These are phyloP conservation scores for Suhomyces vadensis DNA, from an alignment of 805 yeast genomes.

Conservation along the genomic window DNA sequence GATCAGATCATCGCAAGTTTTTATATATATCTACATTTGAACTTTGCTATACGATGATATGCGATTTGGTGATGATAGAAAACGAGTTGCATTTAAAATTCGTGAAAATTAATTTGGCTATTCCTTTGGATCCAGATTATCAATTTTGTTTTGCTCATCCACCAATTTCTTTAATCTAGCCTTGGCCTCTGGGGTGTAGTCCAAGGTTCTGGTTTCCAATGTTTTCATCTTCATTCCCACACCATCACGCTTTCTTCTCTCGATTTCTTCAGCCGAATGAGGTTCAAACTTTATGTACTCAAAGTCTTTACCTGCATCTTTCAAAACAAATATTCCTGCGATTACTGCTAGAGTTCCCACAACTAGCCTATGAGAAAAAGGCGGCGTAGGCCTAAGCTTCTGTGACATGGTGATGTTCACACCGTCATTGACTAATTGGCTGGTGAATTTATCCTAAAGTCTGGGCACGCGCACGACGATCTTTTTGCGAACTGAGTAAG, in stretches of 20 bases:
- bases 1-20: too few relatives aligned
- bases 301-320: slow-evolving; percentile 40
- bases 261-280: slow-evolving; percentile 39
- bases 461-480: slow-evolving; percentile 1
- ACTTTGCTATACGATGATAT: too few relatives aligned
- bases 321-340: slow-evolving; percentile 36
- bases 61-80: too few relatives aligned
- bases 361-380: slow-evolving; percentile 32
- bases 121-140: background rate
- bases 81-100: too few relatives aligned
- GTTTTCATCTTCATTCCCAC: slow-evolving; percentile 30
- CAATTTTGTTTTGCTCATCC: slow-evolving; percentile 18
- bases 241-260: slow-evolving; percentile 34
- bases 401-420: slow-evolving; percentile 15
- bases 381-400: slow-evolving; percentile 33
- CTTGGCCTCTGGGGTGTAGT: slow-evolving; percentile 46
- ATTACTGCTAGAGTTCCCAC: slow-evolving; percentile 38
- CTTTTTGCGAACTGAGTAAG: background rate
- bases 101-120: background rate
- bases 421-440: too few relatives aligned
- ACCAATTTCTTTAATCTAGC: slow-evolving; percentile 27
- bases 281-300: slow-evolving; percentile 42
- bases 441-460: too few relatives aligned
- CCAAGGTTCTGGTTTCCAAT: slow-evolving; percentile 38
- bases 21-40: too few relatives aligned